Evolutionary conservation across 345 rosid genomes (phyloP), one percentile per base, ranked within the genome.

Genomic region (Ceriops decandra): DNA sequence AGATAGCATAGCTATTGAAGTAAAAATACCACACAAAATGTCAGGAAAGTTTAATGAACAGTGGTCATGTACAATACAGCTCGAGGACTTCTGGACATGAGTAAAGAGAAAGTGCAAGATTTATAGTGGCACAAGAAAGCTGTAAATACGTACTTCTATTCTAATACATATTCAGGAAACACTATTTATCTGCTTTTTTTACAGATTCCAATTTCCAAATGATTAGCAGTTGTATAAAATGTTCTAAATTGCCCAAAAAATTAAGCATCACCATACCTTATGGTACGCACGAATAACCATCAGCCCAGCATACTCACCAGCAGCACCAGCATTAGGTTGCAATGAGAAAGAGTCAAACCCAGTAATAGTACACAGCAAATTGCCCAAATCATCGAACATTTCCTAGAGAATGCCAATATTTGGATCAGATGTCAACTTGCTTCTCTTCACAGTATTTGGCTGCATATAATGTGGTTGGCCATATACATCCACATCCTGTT

Each of bases 271-370:
- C 52, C 54, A 22, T 92, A 92, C 99, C 92, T 74, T 67, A 71
- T 95, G 99, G 85, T 87, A 95, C 46, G 96, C 98, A 7, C 96
- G 99, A 75, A 95, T 95, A 75, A 90, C 99, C 99, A 95, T 95
- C 61, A 95, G 91, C 77, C 98, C 98, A n/a, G 99, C 90, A 74
- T 92, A 95, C 81, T 92, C 99, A 17, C 99, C 99, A 72, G 99
- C 84, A 52, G 96, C 97, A 80, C 98, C 98, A 62, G 99, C 97
- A 83, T 95, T 95, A 28, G 99, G 99, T 86, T 95, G 99, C 83
- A 95, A 79, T 28, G 99, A 95, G 92, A 95, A 87, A 58, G 99
- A 92, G 74, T 95, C 95, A 70, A 95, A 95, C 46, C 99, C 99
- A 63, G 99, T 92, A 77, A 95, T 81, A 52, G 87, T 80, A 79